Evolutionary conservation across 1,139 yeast genomes (phyloP).

Genomic region (Nakaseomyces delphensis): DNA sequence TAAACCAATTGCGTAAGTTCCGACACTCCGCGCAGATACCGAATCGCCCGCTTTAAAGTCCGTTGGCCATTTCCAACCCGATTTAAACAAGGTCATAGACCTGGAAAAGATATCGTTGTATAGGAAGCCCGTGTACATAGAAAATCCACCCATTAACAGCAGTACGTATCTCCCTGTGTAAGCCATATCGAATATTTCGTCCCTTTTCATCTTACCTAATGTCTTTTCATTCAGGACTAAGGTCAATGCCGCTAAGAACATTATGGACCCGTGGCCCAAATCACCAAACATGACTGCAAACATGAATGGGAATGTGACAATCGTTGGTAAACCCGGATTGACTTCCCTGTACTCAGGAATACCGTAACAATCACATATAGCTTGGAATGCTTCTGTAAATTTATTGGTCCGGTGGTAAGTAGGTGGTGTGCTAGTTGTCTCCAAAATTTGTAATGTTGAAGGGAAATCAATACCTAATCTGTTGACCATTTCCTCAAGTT

Average conservation of each 20-base stretch:
- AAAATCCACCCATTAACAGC: slow-evolving; percentile 82
- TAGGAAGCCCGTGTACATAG: slow-evolving; percentile 86
- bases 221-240: slow-evolving; percentile 62
- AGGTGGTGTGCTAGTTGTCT: slow-evolving; percentile 83
- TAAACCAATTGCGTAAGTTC: slow-evolving; percentile 74
- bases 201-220: slow-evolving; percentile 62
- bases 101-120: slow-evolving; percentile 91
- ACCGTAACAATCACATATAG: slow-evolving; percentile 92
- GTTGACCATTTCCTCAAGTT: slow-evolving; percentile 49
- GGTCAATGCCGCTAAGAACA: slow-evolving; percentile 60
- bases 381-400: slow-evolving; percentile 85
- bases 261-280: slow-evolving; percentile 85
- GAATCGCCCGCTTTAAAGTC: slow-evolving; percentile 54
- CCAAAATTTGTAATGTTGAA: slow-evolving; percentile 69
- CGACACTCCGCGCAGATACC: slow-evolving; percentile 52
- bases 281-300: slow-evolving; percentile 99
- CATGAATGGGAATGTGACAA: slow-evolving; percentile 96
- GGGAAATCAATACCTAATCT: slow-evolving; percentile 43
- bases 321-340: slow-evolving; percentile 90
- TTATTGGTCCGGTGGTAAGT: slow-evolving; percentile 88
- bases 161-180: slow-evolving; percentile 84
- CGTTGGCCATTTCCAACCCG: slow-evolving; percentile 92
- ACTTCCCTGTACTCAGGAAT: slow-evolving; percentile 90
- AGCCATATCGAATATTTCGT: slow-evolving; percentile 96
- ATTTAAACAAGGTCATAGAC: slow-evolving; percentile 73